Percentiles rank a stretch among this genome's conserved stretches.
Evolutionary conservation across 371 early-diverging fungal genomes (phyloP).

Genomic region (Syncephalastrum monosporum): DNA sequence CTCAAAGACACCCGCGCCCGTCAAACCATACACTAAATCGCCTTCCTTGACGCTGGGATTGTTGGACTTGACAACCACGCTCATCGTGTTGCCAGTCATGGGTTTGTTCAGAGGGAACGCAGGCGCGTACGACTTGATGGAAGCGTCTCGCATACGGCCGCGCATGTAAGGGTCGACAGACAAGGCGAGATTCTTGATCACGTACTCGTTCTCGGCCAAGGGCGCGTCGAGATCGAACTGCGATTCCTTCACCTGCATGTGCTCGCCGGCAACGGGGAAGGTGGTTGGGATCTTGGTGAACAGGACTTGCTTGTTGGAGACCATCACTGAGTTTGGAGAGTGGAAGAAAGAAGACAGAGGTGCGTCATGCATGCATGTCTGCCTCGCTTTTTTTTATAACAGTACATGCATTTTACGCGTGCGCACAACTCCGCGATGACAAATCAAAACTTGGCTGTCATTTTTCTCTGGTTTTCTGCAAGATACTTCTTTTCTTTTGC

Average conservation of each 20-base stretch:
- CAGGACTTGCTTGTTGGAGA: conserved; percentile 23
- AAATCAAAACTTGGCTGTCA: too few relatives aligned
- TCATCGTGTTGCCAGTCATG: conserved; percentile 57
- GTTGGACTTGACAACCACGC: conserved; percentile 57
- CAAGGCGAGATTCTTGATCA: conserved; percentile 51
- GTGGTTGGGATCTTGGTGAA: conserved; percentile 37
- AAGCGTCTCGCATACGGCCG: conserved; percentile 57
- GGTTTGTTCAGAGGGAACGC: conserved; percentile 56
- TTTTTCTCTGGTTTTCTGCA: too few relatives aligned
- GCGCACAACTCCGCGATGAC: too few relatives aligned
- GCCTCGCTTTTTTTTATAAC: too few relatives aligned
- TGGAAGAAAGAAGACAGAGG: conserved; percentile 2
- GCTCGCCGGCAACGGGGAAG: conserved; percentile 39
- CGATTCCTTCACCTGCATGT: conserved; percentile 41
- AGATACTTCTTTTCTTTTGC: too few relatives aligned
- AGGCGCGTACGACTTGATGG: conserved; percentile 44
- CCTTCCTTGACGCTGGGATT: conserved; percentile 54
- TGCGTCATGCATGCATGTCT: not conserved
- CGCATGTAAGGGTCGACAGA: conserved; percentile 54
- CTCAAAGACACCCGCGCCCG: conserved; percentile 48
- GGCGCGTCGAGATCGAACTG: conserved; percentile 42
- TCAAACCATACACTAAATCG: conserved; percentile 54
- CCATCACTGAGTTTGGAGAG: conserved; percentile 2
- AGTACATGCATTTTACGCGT: too few relatives aligned
- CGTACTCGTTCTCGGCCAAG: conserved; percentile 52